These are phyloP conservation scores for Amylocystis lapponica DNA, from an alignment of 768 basidiomycete species.

Conservation along the genomic window DNA sequence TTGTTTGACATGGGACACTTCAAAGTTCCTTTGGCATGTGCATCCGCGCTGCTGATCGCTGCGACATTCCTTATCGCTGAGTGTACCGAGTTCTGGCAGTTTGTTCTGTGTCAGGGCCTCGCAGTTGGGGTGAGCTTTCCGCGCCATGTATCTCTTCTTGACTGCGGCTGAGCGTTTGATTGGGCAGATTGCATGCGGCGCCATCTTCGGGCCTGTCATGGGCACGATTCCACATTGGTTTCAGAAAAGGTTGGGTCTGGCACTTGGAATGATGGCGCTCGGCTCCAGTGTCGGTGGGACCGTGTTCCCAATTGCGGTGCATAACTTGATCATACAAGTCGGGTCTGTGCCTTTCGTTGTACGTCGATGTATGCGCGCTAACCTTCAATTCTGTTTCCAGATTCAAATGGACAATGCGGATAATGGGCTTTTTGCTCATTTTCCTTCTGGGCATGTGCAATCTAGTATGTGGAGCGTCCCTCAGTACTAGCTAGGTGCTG, in stretches of 20 bases:
- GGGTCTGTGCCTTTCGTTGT: slow-evolving; percentile 42
- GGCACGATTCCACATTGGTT: slow-evolving; percentile 73
- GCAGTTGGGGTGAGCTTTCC: slow-evolving; percentile 59
- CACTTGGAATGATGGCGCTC: slow-evolving; percentile 56
- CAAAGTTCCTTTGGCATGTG: slow-evolving; percentile 40
- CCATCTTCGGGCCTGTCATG: slow-evolving; percentile 57
- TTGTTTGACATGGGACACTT: slow-evolving; percentile 72
- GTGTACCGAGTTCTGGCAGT: slow-evolving; percentile 74
- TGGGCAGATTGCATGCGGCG: slow-evolving; percentile 33
- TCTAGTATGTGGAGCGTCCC: slow-evolving; percentile 13
- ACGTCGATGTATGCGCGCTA: too few relatives aligned
- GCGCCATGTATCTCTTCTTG: neutral
- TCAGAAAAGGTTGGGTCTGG: slow-evolving; percentile 47
- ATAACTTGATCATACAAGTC: slow-evolving; percentile 45
- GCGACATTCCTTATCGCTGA: slow-evolving; percentile 64
- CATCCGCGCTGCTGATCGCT: slow-evolving; percentile 45
- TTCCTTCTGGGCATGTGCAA: slow-evolving; percentile 30
- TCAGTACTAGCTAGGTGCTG: too few relatives aligned
- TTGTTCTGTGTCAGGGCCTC: slow-evolving; percentile 69
- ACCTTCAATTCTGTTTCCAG: too few relatives aligned
- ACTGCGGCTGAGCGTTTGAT: neutral
- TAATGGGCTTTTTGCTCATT: slow-evolving; percentile 59
- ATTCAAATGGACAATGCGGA: slow-evolving; percentile 76
- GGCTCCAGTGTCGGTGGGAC: slow-evolving; percentile 70
- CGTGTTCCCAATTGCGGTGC: slow-evolving; percentile 56